Evolutionary conservation across 2,329 filamentous ascomycete genomes (phyloP).

Genomic region (Penicillium freii): DNA sequence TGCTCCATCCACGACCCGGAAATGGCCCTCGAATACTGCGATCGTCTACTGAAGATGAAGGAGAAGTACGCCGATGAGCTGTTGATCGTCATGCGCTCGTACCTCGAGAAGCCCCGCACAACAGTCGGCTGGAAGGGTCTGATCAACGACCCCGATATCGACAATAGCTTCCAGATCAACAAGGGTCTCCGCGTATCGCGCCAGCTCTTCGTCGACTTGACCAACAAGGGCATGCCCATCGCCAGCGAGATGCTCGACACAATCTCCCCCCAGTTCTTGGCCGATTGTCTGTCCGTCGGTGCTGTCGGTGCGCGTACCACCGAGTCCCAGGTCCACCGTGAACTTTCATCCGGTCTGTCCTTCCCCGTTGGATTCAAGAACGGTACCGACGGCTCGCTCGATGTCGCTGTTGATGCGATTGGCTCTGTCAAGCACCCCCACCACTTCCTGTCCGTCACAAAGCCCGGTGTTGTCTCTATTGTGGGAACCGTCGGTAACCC

Average conservation of each 20-base stretch:
- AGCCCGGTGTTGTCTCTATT: slow-evolving; percentile 91
- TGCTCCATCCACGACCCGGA: slow-evolving; percentile 96
- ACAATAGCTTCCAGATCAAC: slow-evolving; percentile 98
- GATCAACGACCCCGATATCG: slow-evolving; percentile 97
- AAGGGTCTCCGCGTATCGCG: slow-evolving; percentile 85
- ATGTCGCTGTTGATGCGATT: slow-evolving; percentile 92
- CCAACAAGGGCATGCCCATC: slow-evolving; percentile 88
- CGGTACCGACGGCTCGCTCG: slow-evolving; percentile 86
- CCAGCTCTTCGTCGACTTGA: slow-evolving; percentile 91
- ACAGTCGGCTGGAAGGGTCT: slow-evolving; percentile 98
- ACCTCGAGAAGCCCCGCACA: slow-evolving; percentile 97
- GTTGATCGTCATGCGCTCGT: slow-evolving; percentile 94
- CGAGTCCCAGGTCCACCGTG: slow-evolving; percentile 91
- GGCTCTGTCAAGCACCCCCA: slow-evolving; percentile 88
- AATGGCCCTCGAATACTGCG: slow-evolving; percentile 89
- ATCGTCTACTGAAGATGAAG: slow-evolving; percentile 74
- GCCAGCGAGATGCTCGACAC: slow-evolving; percentile 98
- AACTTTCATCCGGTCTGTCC: slow-evolving; percentile 86
- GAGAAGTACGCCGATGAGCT: slow-evolving; percentile 87
- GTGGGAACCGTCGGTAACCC: slow-evolving; percentile 93
- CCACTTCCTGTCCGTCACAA: slow-evolving; percentile 96
- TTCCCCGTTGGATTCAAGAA: slow-evolving; percentile 99
- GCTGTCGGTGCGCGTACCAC: slow-evolving; percentile 96
- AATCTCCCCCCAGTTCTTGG: slow-evolving; percentile 94
- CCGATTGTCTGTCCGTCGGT: slow-evolving; percentile 85